These are phyloP conservation scores for Trichoderma guizhouense DNA, from an alignment of 2,329 filamentous ascomycete genomes.

Conservation along the genomic window DNA sequence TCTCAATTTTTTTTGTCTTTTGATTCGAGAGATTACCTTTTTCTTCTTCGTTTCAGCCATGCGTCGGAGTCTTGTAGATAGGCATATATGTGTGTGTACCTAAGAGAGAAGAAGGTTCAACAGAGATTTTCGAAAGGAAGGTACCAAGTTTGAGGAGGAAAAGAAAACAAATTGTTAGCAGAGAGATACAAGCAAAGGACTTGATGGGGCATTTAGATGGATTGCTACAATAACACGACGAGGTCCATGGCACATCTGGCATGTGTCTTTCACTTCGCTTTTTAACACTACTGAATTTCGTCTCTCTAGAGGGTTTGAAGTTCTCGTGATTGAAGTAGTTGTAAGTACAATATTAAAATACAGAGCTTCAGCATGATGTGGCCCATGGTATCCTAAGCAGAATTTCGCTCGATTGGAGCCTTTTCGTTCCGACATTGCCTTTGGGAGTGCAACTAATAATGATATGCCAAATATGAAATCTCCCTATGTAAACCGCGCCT, in stretches of 20 bases:
- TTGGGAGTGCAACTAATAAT: neutral
- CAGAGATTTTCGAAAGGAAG: neutral
- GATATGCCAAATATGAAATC: neutral
- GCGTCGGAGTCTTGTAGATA: neutral
- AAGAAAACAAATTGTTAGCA: neutral
- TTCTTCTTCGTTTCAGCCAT: neutral
- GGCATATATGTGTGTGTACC: neutral
- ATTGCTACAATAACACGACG: neutral
- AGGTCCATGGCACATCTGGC: neutral
- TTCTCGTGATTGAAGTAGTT: neutral
- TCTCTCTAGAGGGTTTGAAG: neutral
- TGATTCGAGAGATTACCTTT: neutral
- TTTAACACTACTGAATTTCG: neutral
- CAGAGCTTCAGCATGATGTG: neutral
- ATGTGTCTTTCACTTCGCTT: neutral
- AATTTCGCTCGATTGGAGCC: neutral
- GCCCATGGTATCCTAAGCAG: neutral
- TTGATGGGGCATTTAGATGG: neutral
- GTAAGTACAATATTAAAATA: neutral
- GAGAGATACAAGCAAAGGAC: neutral
- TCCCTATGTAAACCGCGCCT: neutral
- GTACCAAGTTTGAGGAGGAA: neutral
- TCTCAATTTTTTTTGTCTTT: neutral
- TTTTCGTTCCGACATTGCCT: neutral
- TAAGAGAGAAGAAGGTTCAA: neutral